Conservation (phyloP, 768 basidiomycete genomes). For the Podaxis sp. region DNA sequence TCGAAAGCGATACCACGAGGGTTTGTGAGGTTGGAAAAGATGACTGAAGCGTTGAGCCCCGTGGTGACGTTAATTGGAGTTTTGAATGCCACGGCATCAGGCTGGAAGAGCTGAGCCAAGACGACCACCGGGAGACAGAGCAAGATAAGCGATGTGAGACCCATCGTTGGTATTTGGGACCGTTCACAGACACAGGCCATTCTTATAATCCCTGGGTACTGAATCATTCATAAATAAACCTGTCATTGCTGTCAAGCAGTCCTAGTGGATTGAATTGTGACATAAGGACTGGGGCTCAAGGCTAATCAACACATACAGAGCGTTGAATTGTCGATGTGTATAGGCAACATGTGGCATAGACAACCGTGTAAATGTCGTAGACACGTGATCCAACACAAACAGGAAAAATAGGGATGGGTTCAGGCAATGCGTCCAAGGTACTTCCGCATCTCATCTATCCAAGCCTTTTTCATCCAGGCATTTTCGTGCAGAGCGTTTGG, state of each 20-base stretch:
- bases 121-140: neutral
- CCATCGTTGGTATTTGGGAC: neutral
- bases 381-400: too few species aligned
- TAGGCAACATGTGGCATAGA: neutral
- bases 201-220: neutral
- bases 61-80: conserved; percentile 30
- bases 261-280: too few species aligned
- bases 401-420: neutral
- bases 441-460: conserved; percentile 14
- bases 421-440: conserved; percentile 10
- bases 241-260: too few species aligned
- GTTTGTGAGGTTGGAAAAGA: conserved; percentile 37
- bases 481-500: conserved; percentile 19
- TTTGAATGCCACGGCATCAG: conserved; percentile 25
- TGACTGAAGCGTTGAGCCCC: conserved; percentile 29
- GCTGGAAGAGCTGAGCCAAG: conserved; percentile 21
- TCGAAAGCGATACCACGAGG: conserved; percentile 42
- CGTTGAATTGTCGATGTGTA: neutral
- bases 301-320: too few species aligned
- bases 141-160: neutral
- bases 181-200: neutral
- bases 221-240: too few species aligned
- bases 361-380: neutral
- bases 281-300: too few species aligned
- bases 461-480: conserved; percentile 16